Base-by-base conservation (phyloP, 352 stramenopile species). In the Globisporangium uncinulatum region DNA sequence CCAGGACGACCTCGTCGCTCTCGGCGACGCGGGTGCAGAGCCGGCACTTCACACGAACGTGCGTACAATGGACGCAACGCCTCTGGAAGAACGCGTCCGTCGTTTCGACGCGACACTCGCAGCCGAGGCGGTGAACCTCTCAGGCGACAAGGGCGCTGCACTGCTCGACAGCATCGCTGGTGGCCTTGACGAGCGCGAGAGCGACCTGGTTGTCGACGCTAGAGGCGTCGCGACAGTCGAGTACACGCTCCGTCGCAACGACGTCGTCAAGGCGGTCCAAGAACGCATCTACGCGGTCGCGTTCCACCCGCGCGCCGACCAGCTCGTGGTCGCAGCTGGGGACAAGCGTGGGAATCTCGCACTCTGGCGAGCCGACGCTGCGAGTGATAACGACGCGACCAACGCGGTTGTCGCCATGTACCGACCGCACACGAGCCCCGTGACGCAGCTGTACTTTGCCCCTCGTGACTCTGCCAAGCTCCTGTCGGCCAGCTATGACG, bases 291-390 rank as follows among this genome's bases (percentile, higher is more conserved):
- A 90, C 49, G 80, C 82, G 5, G 63, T 95, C 29, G 76, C 74
- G 17, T 87, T 95, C 66, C 83, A 91, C 42, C 83, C 83, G 7
- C 78, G 77, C 39, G 53, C 61, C 1, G 75, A 88, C 59, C 67
- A 79, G 32, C 54, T 91, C 3, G 57, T 96, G 4, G 67, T 92
- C 4, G 80, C 73, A 0, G 74, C 67, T 50, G 86, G 80, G 34
- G 84, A 95, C 67, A 93, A 90, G 64, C 61, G 78, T 24, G 87
- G 86, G 19, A 70, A 93, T 62, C 32, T 95, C 19, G 62, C 80
- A 31, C 62, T 94, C 4, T 93, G 85, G 85, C 76, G 77, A 0
- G 68, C 72, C 15, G 65, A 70, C 15, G 61, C 65, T 21, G 57
- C 57, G 42, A 17, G n/a, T 2, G 41, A 6, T 0, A 48, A 24